Percentiles rank a stretch among this genome's conserved stretches.
phyloP scores from a whole-genome alignment of 2,329 filamentous ascomycete genomes.

The Neofusicoccum umdonicola region DNA sequence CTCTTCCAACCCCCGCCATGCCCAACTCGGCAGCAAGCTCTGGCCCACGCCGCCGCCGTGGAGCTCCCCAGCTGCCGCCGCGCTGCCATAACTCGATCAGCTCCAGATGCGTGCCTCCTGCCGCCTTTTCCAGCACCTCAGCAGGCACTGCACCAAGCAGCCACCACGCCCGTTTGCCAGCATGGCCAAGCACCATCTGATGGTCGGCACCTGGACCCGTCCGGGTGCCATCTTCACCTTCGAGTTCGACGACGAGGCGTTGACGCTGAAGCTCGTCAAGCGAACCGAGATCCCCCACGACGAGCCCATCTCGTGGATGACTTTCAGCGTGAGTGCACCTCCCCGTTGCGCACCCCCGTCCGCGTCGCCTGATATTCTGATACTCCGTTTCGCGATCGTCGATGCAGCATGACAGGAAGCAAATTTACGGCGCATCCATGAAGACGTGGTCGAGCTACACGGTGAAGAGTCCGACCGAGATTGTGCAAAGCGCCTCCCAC shows the following conservation, averaged over 20 bases:
- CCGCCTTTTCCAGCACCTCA: not conserved
- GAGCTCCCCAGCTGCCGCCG: not conserved
- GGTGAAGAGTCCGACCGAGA: slow-evolving; percentile 72
- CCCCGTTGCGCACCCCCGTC: not conserved
- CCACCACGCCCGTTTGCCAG: slow-evolving; percentile 1
- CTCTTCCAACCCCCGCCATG: slow-evolving; percentile 1
- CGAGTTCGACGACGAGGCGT: slow-evolving; percentile 77
- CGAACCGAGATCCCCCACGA: slow-evolving; percentile 77
- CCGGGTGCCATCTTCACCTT: slow-evolving; percentile 89
- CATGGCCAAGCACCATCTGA: slow-evolving; percentile 79
- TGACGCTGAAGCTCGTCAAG: slow-evolving; percentile 73
- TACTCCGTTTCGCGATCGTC: not conserved
- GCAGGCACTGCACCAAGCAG: not conserved
- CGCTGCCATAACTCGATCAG: not conserved
- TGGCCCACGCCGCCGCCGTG: not conserved
- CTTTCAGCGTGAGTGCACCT: slow-evolving; percentile 66
- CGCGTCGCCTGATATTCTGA: not conserved
- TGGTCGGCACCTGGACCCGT: slow-evolving; percentile 89
- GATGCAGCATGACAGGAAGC: slow-evolving; percentile 71
- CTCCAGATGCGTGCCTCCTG: slow-evolving; percentile 12
- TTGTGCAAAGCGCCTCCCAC: slow-evolving; percentile 71
- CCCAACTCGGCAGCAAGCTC: slow-evolving; percentile 7
- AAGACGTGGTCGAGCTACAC: slow-evolving; percentile 88
- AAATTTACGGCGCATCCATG: slow-evolving; percentile 87
- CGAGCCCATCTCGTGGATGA: slow-evolving; percentile 92